These are phyloP conservation scores for Backusella psychrophila DNA, from an alignment of 192 early-diverging fungal genomes.

Conservation along the genomic window DNA sequence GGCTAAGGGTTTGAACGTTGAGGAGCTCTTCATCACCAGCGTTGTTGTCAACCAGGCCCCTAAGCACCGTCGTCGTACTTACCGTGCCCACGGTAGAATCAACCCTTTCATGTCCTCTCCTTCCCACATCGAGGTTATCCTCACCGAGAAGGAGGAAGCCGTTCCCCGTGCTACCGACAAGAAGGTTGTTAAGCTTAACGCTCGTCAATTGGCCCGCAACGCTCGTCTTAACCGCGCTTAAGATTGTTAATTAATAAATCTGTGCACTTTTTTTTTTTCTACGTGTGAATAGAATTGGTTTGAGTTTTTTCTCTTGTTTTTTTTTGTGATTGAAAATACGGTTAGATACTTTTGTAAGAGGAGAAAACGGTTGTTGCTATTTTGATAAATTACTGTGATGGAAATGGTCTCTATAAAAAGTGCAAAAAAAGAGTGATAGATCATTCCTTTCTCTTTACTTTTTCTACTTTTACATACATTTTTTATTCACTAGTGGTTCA, in stretches of 20 bases:
- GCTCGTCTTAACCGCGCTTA: constrained; percentile 28
- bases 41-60: constrained; percentile 98
- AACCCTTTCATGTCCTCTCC: constrained; percentile 92
- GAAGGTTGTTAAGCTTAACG: constrained; percentile 49
- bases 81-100: constrained; percentile 98
- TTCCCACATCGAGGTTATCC: constrained; percentile 95
- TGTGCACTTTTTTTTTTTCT: neutral
- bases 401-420: neutral
- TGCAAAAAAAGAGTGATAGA: neutral
- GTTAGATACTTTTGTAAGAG: neutral
- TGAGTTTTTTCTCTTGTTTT: neutral
- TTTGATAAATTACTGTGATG: neutral
- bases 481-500: neutral
- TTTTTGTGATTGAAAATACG: neutral
- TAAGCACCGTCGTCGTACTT: constrained; percentile 95
- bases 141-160: constrained; percentile 85
- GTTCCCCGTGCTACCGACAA: constrained; percentile 69
- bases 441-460: neutral
- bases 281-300: neutral
- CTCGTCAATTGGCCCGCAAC: constrained; percentile 53
- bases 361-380: neutral
- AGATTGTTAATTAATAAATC: neutral
- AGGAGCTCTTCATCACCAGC: constrained; percentile 89
- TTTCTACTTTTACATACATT: neutral
- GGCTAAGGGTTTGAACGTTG: constrained; percentile 89